Evolutionary conservation across 1,139 yeast species (phyloP), one percentile per base, ranked within the genome.

Genomic region (Suhomyces bribrorum): DNA sequence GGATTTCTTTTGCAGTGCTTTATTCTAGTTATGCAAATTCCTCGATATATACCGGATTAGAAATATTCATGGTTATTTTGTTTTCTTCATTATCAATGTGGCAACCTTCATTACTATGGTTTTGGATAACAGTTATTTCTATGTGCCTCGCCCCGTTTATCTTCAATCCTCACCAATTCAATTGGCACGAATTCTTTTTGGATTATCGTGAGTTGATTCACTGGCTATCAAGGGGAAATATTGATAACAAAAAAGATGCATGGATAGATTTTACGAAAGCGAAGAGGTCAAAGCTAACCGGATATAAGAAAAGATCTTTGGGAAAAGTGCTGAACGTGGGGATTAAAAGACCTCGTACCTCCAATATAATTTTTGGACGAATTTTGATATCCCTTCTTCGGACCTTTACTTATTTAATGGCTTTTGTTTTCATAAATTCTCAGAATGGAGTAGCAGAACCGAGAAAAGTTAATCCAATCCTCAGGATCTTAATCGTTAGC

Each of bases 101-200:
- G 94, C 86, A 82, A 45, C 77, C 81, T 0, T 77, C 95, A 0
- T 62, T 87, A 16, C 56, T 86, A 23, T 88, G 96, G 95, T 87
- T 88, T 60, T 86, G 90, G 83, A 69, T 86, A 7, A 84, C 94
- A 0, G 74, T 84, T 9, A 60, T 81, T 5, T 82, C 95, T 0
- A 62, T 88, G 56, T 78, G 89, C 43, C 62, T 86, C 32, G 84
- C 95, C 0, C 96, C 96, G 2, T 81, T 84, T 44, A 57, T 88
- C 5, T 88, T 85, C 65, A 88, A 88, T 52, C 96, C 96, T 0
- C 95, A 88, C 56, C 95, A 88, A 54, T 88, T 86, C 57, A 72
- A 81, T 1, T 73, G 79, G 59, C 61, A 63, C 4, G 88, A 83
- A 41, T 88, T 83, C 53, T 81, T 86, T 47, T 55, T 83, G 14